Evolutionary conservation across 106 monocot genomes (phyloP).

Genomic region (Acorus calamus): DNA sequence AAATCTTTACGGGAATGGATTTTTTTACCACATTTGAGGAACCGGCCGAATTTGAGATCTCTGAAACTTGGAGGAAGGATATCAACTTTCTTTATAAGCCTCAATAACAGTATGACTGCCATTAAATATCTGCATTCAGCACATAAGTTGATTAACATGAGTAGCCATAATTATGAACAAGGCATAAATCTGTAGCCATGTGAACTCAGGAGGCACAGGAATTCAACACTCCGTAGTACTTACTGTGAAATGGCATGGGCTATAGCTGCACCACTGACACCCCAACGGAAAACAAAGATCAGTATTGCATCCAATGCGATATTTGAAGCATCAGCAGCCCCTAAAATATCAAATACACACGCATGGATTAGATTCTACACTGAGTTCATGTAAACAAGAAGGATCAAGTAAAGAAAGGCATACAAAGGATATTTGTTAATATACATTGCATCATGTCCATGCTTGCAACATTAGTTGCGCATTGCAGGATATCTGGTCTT

Average conservation of each 20-base stretch:
- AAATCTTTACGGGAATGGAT: neutral
- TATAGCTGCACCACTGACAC: constrained; percentile 79
- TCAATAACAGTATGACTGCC: constrained; percentile 51
- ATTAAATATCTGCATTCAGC: constrained; percentile 60
- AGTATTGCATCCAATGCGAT: constrained; percentile 84
- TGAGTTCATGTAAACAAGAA: no score
- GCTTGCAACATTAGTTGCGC: no score
- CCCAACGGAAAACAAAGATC: constrained; percentile 61
- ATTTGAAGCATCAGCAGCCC: constrained; percentile 70
- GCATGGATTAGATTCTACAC: no score
- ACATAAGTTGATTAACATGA: constrained; percentile 2
- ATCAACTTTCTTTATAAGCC: constrained; percentile 41
- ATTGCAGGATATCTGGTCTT: no score
- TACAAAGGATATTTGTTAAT: no score
- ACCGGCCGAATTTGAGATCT: constrained; percentile 53
- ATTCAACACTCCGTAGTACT: constrained; percentile 4
- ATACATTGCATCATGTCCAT: no score
- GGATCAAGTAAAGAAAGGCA: no score
- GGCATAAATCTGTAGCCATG: neutral
- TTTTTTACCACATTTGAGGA: constrained; percentile 35
- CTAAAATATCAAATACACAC: constrained; percentile 21
- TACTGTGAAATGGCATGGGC: constrained; percentile 96
- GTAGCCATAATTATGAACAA: neutral
- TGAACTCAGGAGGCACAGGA: neutral
- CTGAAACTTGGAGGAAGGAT: constrained; percentile 57